These are phyloP conservation scores for Rhodotorula toruloides DNA, from an alignment of 768 basidiomycete genomes.

Conservation along the genomic window DNA sequence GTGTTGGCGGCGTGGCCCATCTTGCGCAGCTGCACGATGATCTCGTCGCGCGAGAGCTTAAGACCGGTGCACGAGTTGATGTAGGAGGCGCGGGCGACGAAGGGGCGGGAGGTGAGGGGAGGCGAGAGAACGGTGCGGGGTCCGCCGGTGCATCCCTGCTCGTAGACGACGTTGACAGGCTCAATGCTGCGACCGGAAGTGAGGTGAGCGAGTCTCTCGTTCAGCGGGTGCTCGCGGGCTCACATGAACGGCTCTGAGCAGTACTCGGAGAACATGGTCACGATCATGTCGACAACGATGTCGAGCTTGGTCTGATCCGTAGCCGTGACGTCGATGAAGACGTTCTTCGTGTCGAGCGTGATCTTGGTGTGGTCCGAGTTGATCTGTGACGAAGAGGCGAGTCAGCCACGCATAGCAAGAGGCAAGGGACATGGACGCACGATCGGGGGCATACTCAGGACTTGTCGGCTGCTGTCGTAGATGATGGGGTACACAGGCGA, in stretches of 20 bases:
- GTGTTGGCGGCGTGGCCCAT: conserved; percentile 69
- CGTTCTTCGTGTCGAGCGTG: conserved; percentile 80
- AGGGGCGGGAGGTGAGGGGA: conserved; percentile 65
- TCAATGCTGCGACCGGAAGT: conserved; percentile 62
- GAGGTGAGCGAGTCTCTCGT: neutral
- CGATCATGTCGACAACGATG: conserved; percentile 89
- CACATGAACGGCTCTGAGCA: conserved; percentile 87
- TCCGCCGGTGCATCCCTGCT: conserved; percentile 55
- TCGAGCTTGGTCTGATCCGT: conserved; percentile 94
- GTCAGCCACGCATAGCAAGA: neutral
- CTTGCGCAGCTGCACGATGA: conserved; percentile 66
- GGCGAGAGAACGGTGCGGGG: conserved; percentile 72
- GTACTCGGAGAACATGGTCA: conserved; percentile 98
- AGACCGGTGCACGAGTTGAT: conserved; percentile 95
- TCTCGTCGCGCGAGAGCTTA: conserved; percentile 59
- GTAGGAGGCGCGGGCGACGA: conserved; percentile 75
- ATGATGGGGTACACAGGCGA: conserved; percentile 96
- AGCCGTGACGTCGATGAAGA: conserved; percentile 95
- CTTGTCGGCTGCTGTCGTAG: conserved; percentile 79
- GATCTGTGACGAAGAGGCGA: conserved; percentile 49
- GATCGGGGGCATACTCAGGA: conserved; percentile 95
- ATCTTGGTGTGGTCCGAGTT: conserved; percentile 98
- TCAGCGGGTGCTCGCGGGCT: conserved; percentile 43
- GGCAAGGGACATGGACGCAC: conserved; percentile 5
- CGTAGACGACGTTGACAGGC: conserved; percentile 76